Base-by-base conservation (phyloP, 2,329 filamentous ascomycete species). In the Colletotrichum sidae region DNA sequence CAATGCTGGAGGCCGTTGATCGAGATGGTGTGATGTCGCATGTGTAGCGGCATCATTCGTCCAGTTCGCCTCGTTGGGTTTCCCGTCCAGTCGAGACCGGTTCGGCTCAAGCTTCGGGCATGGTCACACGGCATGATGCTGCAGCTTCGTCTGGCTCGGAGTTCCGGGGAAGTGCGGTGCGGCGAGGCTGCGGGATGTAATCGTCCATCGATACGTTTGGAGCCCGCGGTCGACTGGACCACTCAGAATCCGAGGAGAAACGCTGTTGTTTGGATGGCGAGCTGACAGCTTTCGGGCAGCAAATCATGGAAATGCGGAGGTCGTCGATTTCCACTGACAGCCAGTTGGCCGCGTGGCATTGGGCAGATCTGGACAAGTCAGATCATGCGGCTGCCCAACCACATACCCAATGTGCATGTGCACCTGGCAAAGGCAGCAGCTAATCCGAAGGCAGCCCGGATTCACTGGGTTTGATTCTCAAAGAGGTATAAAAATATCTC, bases 401-500 rank as follows among this genome's bases (percentile, higher is more conserved):
- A 25, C 25, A 37, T 51, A 39, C 55, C 55, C 46, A 12, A 58
- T 25, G 25, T 25, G 25, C 25, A 25, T 25, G 25, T 25, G 25
- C 25, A 25, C 25, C 25, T 25, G 25, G 4, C 25, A 25, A 25
- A 25, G 25, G 25, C 25, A 25, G 25, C 25, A 25, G 25, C 25
- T 25, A 4, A 25, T 25, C 25, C 4, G 3, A 25, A 25, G 25
- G 4, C 25, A 25, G 11, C 35, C 46, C 25, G 10, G 46, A n/a
- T 5, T 13, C 13, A 13, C n/a, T n/a, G 37, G 10, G 2, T 55
- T 35, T 34, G 41, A 38, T 55, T 67, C 34, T 80, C 75, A 51
- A 86, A 83, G 2, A 86, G 70, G 69, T 87, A 87, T 37, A 88
- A 73, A 70, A 88, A 82, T 6, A 88, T 80, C 3, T 74, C 70